Evolutionary conservation across 2,329 filamentous ascomycete species (phyloP).

Genomic region (Monosporascus sp.): DNA sequence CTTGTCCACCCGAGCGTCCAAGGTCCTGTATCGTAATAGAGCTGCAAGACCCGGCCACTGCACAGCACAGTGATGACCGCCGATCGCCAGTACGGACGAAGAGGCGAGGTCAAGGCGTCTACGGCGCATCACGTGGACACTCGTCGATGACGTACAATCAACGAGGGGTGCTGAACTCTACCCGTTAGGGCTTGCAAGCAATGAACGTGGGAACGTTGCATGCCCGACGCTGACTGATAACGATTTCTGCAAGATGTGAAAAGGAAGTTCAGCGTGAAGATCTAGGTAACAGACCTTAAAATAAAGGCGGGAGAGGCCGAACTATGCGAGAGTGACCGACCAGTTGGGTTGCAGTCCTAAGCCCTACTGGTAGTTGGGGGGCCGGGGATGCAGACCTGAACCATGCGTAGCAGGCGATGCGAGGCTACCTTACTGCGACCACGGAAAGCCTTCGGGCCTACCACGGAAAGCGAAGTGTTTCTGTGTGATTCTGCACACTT

Average conservation of each 20-base stretch:
- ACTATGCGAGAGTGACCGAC: neutral
- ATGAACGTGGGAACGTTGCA: neutral
- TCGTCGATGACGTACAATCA: no score
- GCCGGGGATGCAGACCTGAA: no score
- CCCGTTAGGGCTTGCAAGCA: no score
- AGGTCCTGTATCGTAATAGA: neutral
- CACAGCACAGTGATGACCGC: neutral
- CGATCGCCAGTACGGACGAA: neutral
- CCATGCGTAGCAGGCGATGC: no score
- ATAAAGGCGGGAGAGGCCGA: neutral
- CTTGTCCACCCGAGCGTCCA: neutral
- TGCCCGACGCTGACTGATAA: neutral
- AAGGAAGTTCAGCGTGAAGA: neutral
- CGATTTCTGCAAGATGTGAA: neutral
- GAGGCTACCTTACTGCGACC: no score
- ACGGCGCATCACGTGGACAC: no score
- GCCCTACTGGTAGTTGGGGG: neutral
- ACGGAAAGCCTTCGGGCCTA: no score
- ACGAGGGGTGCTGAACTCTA: no score
- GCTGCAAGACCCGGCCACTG: neutral
- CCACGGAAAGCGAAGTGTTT: no score
- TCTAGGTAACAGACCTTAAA: neutral
- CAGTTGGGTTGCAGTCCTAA: neutral
- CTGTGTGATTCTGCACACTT: no score
- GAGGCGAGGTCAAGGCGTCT: no score